Percentiles rank a stretch among this genome's conserved stretches.
These are phyloP conservation scores for Citrus medica DNA, from an alignment of 345 rosid species.

Conservation along the genomic window DNA sequence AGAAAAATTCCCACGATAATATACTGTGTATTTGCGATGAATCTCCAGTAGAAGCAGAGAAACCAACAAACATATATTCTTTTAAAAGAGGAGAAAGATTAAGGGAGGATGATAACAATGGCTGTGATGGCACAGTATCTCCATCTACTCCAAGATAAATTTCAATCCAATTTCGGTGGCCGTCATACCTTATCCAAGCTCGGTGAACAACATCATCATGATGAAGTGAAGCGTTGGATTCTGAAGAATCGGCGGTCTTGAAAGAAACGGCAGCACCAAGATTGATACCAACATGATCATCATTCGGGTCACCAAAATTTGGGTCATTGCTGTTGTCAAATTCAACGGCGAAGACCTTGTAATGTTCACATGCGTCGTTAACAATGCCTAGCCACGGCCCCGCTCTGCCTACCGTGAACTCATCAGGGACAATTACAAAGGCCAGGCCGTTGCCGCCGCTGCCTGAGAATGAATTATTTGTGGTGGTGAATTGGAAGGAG, in stretches of 20 bases:
- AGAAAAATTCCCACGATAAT: conserved; percentile 21
- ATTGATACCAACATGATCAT: conserved; percentile 16
- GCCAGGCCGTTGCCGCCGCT: conserved; percentile 5
- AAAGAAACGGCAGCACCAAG: conserved; percentile 16
- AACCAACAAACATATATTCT: conserved; percentile 27
- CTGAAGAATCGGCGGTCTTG: conserved; percentile 8
- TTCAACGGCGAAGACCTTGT: conserved; percentile 15
- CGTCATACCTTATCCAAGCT: conserved; percentile 22
- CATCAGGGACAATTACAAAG: conserved; percentile 18
- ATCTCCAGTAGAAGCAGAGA: conserved; percentile 20
- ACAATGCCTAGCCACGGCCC: conserved; percentile 21
- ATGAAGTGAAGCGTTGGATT: conserved; percentile 12
- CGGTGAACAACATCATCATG: conserved; percentile 8
- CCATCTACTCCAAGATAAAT: conserved; percentile 8
- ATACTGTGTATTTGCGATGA: conserved; percentile 13
- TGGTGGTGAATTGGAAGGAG: conserved; percentile 19
- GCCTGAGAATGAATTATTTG: not conserved
- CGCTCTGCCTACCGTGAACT: conserved; percentile 25
- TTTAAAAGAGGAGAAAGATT: conserved; percentile 12
- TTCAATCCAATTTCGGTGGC: conserved; percentile 19
- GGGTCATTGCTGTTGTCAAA: conserved; percentile 14
- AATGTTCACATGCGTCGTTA: conserved; percentile 12
- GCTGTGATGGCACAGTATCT: not conserved
- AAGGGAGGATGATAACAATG: conserved; percentile 9
- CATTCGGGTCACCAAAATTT: conserved; percentile 13